These are phyloP conservation scores for Escovopsis weberi DNA, from an alignment of 2,329 filamentous ascomycete species.

Conservation along the genomic window DNA sequence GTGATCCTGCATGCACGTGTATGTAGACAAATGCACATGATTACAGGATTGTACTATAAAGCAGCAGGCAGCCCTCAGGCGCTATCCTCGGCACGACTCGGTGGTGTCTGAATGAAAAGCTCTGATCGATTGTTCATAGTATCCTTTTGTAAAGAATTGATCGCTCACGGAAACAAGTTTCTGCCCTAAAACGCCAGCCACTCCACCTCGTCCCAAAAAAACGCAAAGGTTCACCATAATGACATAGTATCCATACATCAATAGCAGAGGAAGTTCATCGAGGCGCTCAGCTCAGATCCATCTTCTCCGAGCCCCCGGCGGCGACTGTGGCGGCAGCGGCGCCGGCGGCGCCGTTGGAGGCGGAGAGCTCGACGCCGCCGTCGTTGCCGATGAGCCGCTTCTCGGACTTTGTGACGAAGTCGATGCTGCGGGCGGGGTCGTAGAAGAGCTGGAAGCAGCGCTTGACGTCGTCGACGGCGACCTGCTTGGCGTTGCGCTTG, in stretches of 20 bases:
- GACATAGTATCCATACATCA: no score
- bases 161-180: no score
- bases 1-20: no score
- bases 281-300: conserved; percentile 28
- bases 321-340: conserved; percentile 2
- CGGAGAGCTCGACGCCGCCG: conserved; percentile 60
- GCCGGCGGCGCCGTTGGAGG: conserved; percentile 16
- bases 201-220: neutral
- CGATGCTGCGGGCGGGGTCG: conserved; percentile 74
- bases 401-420: conserved; percentile 82
- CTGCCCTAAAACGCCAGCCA: neutral
- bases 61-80: no score
- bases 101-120: no score
- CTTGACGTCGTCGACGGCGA: conserved; percentile 78
- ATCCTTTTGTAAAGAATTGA: no score
- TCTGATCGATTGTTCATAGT: neutral
- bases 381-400: conserved; percentile 84
- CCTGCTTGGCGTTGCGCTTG: conserved; percentile 74
- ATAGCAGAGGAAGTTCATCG: no score
- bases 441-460: conserved; percentile 90
- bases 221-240: no score
- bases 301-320: conserved; percentile 26
- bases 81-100: no score
- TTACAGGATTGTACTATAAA: no score
- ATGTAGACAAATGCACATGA: no score